Evolutionary conservation across 257 asterid genomes (phyloP).

Genomic region (Rhazya stricta): DNA sequence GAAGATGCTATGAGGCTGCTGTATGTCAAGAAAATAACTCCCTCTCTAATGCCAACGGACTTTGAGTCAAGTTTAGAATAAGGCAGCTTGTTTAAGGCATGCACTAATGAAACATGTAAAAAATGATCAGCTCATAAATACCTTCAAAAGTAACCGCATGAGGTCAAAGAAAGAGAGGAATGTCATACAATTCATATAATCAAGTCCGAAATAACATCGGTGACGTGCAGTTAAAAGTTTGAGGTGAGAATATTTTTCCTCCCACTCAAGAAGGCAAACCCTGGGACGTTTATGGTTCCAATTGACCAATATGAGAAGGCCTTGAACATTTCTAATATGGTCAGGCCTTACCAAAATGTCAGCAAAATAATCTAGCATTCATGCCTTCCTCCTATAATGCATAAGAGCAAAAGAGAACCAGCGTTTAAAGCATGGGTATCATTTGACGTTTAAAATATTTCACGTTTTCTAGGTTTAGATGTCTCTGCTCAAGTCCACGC

Average conservation of each 20-base stretch:
- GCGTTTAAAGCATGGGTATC: not conserved
- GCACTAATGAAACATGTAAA: constrained; percentile 48
- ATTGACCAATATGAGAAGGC: not conserved
- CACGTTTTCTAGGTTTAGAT: not conserved
- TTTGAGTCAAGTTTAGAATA: constrained; percentile 94
- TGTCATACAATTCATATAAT: not conserved
- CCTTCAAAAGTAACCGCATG: not conserved
- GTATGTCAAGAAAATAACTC: constrained; percentile 92
- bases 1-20: constrained; percentile 99
- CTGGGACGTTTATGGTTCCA: not conserved
- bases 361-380: not conserved
- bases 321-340: not conserved
- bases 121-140: not conserved
- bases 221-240: not conserved
- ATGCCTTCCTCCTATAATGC: not conserved
- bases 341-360: not conserved
- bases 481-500: not conserved
- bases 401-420: not conserved
- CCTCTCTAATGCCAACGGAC: constrained; percentile 77
- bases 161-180: not conserved
- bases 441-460: not conserved
- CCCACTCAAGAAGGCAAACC: not conserved
- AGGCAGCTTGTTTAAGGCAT: constrained; percentile 97
- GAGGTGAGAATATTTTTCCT: too few species aligned
- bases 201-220: not conserved